Evolutionary conservation across 495 filamentous ascomycete genomes (phyloP).

Genomic region (Penicillium antarcticum): DNA sequence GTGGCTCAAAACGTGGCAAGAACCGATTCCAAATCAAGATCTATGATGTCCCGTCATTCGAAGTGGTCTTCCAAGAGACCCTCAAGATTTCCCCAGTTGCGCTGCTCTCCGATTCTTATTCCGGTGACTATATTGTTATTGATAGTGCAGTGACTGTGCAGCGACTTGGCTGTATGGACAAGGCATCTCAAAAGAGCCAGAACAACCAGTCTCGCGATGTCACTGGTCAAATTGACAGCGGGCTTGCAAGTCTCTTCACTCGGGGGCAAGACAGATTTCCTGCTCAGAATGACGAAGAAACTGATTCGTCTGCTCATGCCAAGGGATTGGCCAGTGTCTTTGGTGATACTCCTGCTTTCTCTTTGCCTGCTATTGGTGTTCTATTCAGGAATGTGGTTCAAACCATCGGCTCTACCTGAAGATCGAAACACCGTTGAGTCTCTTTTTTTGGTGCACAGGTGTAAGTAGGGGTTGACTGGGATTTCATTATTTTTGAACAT

Average conservation of each 20-base stretch:
- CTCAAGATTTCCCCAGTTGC: slow-evolving; percentile 28
- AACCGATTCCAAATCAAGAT: slow-evolving; percentile 27
- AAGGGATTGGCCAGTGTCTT: slow-evolving; percentile 72
- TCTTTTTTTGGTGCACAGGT: slow-evolving; percentile 5
- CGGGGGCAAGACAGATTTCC: slow-evolving; percentile 16
- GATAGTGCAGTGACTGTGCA: slow-evolving; percentile 34
- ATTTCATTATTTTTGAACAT: slow-evolving; percentile 7
- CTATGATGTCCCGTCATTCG: slow-evolving; percentile 35
- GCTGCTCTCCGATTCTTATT: slow-evolving; percentile 38
- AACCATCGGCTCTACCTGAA: slow-evolving; percentile 24
- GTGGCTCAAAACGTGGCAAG: slow-evolving; percentile 18
- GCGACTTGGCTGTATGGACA: slow-evolving; percentile 55
- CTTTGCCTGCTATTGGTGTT: slow-evolving; percentile 72
- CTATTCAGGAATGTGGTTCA: slow-evolving; percentile 71
- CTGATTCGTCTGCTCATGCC: slow-evolving; percentile 53
- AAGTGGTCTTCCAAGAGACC: slow-evolving; percentile 24
- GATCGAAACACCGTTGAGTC: not conserved
- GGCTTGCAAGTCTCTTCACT: slow-evolving; percentile 50
- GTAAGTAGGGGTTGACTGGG: slow-evolving; percentile 2
- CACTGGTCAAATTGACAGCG: slow-evolving; percentile 41
- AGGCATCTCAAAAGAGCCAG: slow-evolving; percentile 50
- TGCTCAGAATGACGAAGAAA: slow-evolving; percentile 35
- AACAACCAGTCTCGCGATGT: slow-evolving; percentile 34
- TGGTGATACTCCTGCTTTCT: slow-evolving; percentile 67
- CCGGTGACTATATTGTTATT: slow-evolving; percentile 58